Evolutionary conservation across 2,329 filamentous ascomycete genomes (phyloP), one percentile per base, ranked within the genome.

Genomic region (Colletotrichum orbiculare): DNA sequence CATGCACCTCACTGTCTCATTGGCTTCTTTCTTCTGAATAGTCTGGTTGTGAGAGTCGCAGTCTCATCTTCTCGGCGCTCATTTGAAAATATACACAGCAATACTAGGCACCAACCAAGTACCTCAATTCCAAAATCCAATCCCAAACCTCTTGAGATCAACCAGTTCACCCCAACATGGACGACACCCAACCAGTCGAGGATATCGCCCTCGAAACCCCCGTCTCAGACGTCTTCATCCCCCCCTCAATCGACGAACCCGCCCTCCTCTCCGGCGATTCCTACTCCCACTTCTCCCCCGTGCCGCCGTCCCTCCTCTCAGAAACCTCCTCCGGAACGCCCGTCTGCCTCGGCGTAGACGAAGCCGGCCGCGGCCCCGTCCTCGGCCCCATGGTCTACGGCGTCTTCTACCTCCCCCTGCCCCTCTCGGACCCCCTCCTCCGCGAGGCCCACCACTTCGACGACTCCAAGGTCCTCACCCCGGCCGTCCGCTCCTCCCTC

Each of bases 291-390:
- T 92, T 89, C 81, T 92, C 91, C 1, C 81, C 87, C 13, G 82
- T 92, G 1, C 92, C 92, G 1, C 74, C 85, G 0, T 75, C 79
- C n/a, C 86, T 93, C 56, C 83, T 83, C 25, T 45, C 65, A 58
- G 25, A 54, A 8, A 43, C 69, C 39, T 47, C 61, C 15, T 46
- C 59, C 35, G 64, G 64, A 35, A 63, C 72, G 74, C 48, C 83
- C 61, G 85, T 89, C 73, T 96, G 92, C 77, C 85, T 98, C 25
- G 95, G 95, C 67, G 91, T 98, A 54, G 95, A 98, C 77, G 95
- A 98, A 82, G 95, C 95, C 70, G 95, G 95, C 49, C 89, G 95
- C 73, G 95, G 95, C 2, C 95, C 95, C 33, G 95, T 97, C n/a
- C 86, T 98, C 11, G 95, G 92, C 70, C 90, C 83, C 71, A 90